A percentile compares a stretch with the other conserved stretches of the same genome.
Evolutionary conservation across 176 grass and related monocot species (phyloP).

Genomic region (Cenchrus purpureus): DNA sequence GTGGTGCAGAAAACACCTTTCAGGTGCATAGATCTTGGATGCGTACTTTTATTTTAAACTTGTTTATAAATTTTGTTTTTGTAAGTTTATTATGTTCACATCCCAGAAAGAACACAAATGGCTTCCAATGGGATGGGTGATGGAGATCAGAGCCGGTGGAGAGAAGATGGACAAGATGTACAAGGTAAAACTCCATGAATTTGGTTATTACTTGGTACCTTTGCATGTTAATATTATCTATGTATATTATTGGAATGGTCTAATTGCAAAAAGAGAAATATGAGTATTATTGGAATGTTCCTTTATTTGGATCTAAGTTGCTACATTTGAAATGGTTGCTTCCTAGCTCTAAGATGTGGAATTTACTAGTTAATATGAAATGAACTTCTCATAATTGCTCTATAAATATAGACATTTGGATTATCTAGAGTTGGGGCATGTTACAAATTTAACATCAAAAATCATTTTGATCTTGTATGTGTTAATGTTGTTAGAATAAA

Average conservation of each 20-base stretch:
- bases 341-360: background rate
- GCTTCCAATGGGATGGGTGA: conserved; percentile 54
- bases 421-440: background rate
- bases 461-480: background rate
- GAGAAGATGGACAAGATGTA: conserved; percentile 50
- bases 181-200: conserved; percentile 27
- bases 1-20: background rate
- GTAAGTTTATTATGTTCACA: background rate
- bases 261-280: too few species aligned
- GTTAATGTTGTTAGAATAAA: background rate
- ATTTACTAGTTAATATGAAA: background rate
- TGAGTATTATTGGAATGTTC: background rate
- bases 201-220: background rate
- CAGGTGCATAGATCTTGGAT: background rate
- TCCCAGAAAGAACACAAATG: conserved; percentile 25
- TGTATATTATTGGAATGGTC: background rate
- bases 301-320: background rate
- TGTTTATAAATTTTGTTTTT: background rate
- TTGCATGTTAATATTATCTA: background rate
- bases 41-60: background rate
- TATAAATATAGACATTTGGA: background rate
- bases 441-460: background rate
- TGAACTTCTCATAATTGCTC: background rate
- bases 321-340: background rate
- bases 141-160: conserved; percentile 50